Base-by-base conservation (phyloP, 306 rosid genomes). In the Prunus armeniaca region DNA sequence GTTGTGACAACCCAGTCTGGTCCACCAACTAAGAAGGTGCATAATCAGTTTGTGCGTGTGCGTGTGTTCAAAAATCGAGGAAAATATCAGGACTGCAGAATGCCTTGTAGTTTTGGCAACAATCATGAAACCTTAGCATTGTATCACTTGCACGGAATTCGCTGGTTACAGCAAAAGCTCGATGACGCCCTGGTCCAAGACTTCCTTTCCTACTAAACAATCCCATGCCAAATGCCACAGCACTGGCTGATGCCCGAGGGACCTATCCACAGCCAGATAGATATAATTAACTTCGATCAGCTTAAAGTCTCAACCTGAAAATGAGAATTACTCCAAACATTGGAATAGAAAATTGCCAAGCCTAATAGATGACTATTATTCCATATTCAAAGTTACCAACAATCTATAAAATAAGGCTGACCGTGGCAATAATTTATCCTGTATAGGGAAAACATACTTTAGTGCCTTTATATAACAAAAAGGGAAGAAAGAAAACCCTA, bases 171-270 rank as follows among this genome's bases (percentile, higher is more conserved):
- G 97, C 77, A 89, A 95, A 95, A 70, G 97, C 98, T 83, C 90
- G 89, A 55, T 89, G 86, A 54, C 56, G 67, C 47, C 89, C 96
- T 49, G 85, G 84, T 69, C 98, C 98, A 77, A 95, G 97, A 79
- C 78, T 89, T 84, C 97, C 98, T 81, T 78, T 89, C 43, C 92
- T 91, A 55, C 80, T 79, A 64, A 92, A 90, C 76, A 95, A 84
- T 78, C 93, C 98, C 90, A 95, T 92, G 50, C 98, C 97, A 84
- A 90, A 95, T 84, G 97, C 93, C 77, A 92, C 97, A 49, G 97
- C 98, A 85, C 97, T 92, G 72, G 98, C 97, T 38, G 97, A 88
- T n/a, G 98, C 96, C 72, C 97, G 90, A 49, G 96, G 90, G 78
- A 92, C 73, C 98, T 95, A 81, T 76, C 72, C 9, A 27, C 34